A percentile compares a stretch with the other conserved stretches of the same genome.
Evolutionary conservation across 2,329 filamentous ascomycete genomes (phyloP).

Genomic region (Colletotrichum truncatum): DNA sequence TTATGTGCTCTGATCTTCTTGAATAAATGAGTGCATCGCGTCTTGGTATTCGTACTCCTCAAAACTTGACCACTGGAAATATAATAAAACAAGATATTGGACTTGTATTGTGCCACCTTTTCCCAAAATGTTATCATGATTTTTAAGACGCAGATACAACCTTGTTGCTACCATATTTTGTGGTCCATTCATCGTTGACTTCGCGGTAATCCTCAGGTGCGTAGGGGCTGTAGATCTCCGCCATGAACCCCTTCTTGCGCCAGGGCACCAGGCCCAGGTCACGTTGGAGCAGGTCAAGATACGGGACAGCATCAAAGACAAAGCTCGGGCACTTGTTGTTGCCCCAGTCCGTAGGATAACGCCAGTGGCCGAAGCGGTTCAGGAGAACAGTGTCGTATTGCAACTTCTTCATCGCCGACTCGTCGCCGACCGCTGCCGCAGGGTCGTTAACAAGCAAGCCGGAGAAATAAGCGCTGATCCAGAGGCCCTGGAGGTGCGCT

Average conservation of each 20-base stretch:
- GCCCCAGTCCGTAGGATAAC: conserved; percentile 75
- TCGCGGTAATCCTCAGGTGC: conserved; percentile 65
- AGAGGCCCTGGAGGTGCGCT: conserved; percentile 64
- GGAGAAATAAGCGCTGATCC: conserved; percentile 72
- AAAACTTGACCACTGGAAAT: too few relatives aligned
- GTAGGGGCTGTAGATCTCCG: conserved; percentile 65
- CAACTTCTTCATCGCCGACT: conserved; percentile 45
- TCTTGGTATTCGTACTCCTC: too few relatives aligned
- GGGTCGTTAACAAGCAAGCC: conserved; percentile 33
- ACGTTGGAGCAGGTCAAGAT: conserved; percentile 72
- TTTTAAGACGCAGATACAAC: not conserved
- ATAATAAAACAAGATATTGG: too few relatives aligned
- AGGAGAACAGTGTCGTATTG: conserved; percentile 68
- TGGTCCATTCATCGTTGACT: conserved; percentile 61
- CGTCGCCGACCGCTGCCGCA: not conserved
- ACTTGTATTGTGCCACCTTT: too few relatives aligned
- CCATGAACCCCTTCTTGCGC: conserved; percentile 61
- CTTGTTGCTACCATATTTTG: not conserved
- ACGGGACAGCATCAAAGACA: conserved; percentile 80
- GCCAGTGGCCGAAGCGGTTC: conserved; percentile 74
- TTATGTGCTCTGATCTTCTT: too few relatives aligned
- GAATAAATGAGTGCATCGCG: too few relatives aligned
- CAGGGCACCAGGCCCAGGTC: conserved; percentile 71
- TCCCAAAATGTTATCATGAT: too few relatives aligned
- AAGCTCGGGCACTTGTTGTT: conserved; percentile 68